Evolutionary conservation across 495 filamentous ascomycete species (phyloP).

Genomic region (Aspergillus sclerotiicarbonarius): DNA sequence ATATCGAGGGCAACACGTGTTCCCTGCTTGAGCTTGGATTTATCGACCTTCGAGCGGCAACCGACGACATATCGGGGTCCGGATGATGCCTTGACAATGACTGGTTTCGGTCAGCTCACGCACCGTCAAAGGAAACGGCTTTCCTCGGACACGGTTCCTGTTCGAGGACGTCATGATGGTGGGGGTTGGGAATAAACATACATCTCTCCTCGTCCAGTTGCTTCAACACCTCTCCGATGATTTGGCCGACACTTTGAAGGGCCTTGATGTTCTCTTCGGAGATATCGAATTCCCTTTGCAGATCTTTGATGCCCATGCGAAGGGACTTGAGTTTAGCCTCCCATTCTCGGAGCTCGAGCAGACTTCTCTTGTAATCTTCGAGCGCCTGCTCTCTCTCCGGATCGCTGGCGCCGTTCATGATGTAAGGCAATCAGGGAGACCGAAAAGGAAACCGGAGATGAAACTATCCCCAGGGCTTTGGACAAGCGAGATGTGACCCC

Average conservation of each 20-base stretch:
- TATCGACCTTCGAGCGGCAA: constrained; percentile 97
- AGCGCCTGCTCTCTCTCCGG: constrained; percentile 80
- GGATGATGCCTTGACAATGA: constrained; percentile 89
- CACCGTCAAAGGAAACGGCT: neutral
- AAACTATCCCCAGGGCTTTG: neutral
- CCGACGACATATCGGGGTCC: constrained; percentile 98
- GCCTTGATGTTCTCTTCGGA: constrained; percentile 99
- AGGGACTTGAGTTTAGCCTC: constrained; percentile 93
- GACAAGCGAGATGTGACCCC: neutral
- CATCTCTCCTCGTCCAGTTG: constrained; percentile 99
- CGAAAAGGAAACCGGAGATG: neutral
- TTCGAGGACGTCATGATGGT: too few species aligned
- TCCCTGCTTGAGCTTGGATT: constrained; percentile 93
- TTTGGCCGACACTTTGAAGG: constrained; percentile 97
- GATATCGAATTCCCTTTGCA: constrained; percentile 91
- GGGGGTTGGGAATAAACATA: constrained; percentile 33
- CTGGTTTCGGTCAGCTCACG: constrained; percentile 31
- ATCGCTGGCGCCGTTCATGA: constrained; percentile 51
- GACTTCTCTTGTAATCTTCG: constrained; percentile 84
- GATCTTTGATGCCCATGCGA: constrained; percentile 88
- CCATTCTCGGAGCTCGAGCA: constrained; percentile 96
- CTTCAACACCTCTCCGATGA: constrained; percentile 98
- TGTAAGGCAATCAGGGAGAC: neutral
- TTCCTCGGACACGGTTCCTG: too few species aligned
- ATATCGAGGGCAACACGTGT: constrained; percentile 98